A percentile compares a stretch with the other conserved stretches of the same genome.
Evolutionary conservation across 768 basidiomycete species (phyloP).

Genomic region (Boletus rex-veris): DNA sequence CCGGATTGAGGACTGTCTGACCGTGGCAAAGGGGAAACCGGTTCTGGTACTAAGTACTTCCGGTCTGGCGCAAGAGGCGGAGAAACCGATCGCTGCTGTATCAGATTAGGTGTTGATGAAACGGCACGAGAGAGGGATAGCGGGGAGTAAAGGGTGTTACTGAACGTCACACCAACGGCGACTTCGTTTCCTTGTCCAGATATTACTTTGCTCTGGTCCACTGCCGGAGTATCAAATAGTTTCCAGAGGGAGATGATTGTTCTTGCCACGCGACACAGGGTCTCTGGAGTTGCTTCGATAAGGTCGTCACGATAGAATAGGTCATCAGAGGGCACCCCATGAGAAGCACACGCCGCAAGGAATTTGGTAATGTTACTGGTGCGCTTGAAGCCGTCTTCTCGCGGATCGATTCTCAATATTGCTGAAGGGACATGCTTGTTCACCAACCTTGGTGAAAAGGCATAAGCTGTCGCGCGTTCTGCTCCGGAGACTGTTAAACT

Average conservation of each 20-base stretch:
- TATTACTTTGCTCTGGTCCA: slow-evolving; percentile 45
- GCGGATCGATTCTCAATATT: slow-evolving; percentile 59
- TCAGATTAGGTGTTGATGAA: slow-evolving; percentile 62
- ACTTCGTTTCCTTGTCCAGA: slow-evolving; percentile 38
- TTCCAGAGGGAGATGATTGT: slow-evolving; percentile 69
- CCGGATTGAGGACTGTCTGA: slow-evolving; percentile 56
- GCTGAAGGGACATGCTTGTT: slow-evolving; percentile 68
- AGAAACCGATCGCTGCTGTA: slow-evolving; percentile 37
- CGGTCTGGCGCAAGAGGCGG: slow-evolving; percentile 33
- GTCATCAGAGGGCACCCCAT: slow-evolving; percentile 60
- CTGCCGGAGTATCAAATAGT: slow-evolving; percentile 53
- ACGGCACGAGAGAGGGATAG: slow-evolving; percentile 40
- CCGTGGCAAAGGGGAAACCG: slow-evolving; percentile 47
- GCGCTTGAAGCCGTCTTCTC: slow-evolving; percentile 63
- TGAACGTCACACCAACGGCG: slow-evolving; percentile 21
- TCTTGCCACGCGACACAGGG: slow-evolving; percentile 66
- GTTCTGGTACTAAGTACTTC: slow-evolving; percentile 49
- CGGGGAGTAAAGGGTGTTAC: slow-evolving; percentile 37
- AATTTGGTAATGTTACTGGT: slow-evolving; percentile 76
- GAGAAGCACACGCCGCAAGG: slow-evolving; percentile 67
- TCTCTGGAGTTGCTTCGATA: slow-evolving; percentile 54
- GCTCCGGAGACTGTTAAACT: slow-evolving; percentile 35
- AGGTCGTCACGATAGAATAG: slow-evolving; percentile 69
- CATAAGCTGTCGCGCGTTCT: slow-evolving; percentile 1
- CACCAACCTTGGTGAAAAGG: slow-evolving; percentile 52